These are phyloP conservation scores for Tylopilus subfusipes DNA, from an alignment of 768 basidiomycete species.

Conservation along the genomic window DNA sequence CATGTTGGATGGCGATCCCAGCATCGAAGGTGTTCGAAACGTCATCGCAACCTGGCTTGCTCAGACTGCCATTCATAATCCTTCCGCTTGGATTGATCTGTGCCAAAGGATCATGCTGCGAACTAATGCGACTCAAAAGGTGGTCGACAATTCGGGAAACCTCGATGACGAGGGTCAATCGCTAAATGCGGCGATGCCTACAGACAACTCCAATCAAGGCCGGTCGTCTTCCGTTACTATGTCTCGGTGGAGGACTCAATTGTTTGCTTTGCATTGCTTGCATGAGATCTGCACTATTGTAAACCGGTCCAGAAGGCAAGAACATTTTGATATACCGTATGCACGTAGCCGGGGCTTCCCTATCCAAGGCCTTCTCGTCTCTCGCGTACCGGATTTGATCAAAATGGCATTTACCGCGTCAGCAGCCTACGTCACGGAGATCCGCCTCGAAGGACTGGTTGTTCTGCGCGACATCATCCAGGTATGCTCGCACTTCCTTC, in stretches of 20 bases:
- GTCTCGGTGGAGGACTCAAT: constrained; percentile 93
- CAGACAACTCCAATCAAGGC: constrained; percentile 28
- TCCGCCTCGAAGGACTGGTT: constrained; percentile 84
- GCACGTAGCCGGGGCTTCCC: constrained; percentile 61
- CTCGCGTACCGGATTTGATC: constrained; percentile 88
- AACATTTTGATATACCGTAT: constrained; percentile 78
- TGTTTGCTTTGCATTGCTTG: constrained; percentile 90
- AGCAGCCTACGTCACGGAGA: constrained; percentile 94
- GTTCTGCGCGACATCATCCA: constrained; percentile 91
- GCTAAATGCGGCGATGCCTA: constrained; percentile 57
- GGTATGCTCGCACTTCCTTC: constrained; percentile 39
- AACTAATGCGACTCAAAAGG: constrained; percentile 81
- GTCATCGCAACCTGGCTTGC: constrained; percentile 93
- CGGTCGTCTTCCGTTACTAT: constrained; percentile 44
- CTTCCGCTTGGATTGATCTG: constrained; percentile 96
- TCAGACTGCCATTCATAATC: constrained; percentile 90
- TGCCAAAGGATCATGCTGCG: constrained; percentile 97
- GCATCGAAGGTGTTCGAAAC: constrained; percentile 88
- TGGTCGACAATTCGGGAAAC: constrained; percentile 55
- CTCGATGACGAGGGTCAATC: constrained; percentile 94
- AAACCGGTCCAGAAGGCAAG: constrained; percentile 63
- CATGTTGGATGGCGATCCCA: constrained; percentile 92
- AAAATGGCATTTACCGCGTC: constrained; percentile 98
- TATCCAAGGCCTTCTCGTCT: constrained; percentile 65
- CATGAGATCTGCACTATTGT: constrained; percentile 85